Evolutionary conservation across 2,329 filamentous ascomycete species (phyloP), one percentile per base, ranked within the genome.

Genomic region (Tricladium varicosporioides): DNA sequence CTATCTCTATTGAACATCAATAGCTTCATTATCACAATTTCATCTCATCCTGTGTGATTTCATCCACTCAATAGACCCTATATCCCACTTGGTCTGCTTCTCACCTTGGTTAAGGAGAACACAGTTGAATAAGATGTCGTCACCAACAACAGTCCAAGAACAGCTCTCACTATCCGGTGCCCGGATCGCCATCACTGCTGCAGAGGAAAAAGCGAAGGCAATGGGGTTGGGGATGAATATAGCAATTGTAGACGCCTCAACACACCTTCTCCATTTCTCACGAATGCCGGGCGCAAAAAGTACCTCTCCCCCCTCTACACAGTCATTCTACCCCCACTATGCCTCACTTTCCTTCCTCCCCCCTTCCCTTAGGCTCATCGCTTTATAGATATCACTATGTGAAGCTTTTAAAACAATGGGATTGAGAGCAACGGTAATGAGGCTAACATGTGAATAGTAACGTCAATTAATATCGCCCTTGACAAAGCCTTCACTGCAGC

Each of bases 401-500:
- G n/a, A n/a, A n/a, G n/a, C n/a, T n/a, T n/a, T n/a, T n/a, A n/a
- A n/a, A n/a, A n/a, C n/a, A n/a, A n/a, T n/a, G n/a, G n/a, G n/a
- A n/a, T n/a, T n/a, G n/a, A n/a, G n/a, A n/a, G n/a, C n/a, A n/a
- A n/a, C n/a, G n/a, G n/a, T n/a, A n/a, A n/a, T n/a, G n/a, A n/a
- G n/a, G n/a, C 36, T 18, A 36, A 36, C 32, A 36, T 8, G 13
- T 36, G 13, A 40, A 40, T 10, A 40, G 36, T 51, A 8, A 49
- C 44, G 5, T 52, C 48, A 19, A 54, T 59, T 15, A 44, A 31
- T 33, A 61, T 68, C 19, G 62, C 67, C 15, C 68, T 71, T 51
- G 70, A 73, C 60, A 73, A 83, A 60, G 80, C 80, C 14, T 83
- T 81, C 65, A 83, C 80, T 2, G 80, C 80, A 2, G 78, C 80